phyloP scores from a whole-genome alignment of 345 rosid species.

The Salix dunnii region DNA sequence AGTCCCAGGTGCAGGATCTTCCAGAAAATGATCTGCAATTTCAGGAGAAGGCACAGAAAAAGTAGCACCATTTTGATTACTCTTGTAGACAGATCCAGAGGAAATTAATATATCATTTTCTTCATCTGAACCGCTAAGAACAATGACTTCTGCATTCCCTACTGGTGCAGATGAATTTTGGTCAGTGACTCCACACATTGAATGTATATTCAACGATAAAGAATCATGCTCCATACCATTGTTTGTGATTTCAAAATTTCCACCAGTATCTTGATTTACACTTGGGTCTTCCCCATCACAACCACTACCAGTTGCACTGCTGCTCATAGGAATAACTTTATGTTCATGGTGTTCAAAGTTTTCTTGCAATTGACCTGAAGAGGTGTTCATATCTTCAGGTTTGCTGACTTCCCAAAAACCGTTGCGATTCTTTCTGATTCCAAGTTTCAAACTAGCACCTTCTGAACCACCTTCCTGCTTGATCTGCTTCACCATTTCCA shows the following conservation, averaged over 20 bases:
- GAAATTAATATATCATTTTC: conserved; percentile 61
- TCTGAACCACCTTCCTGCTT: conserved; percentile 81
- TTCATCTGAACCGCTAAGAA: conserved; percentile 90
- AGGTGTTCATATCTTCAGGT: conserved; percentile 60
- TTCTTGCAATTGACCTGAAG: conserved; percentile 60
- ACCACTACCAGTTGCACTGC: conserved; percentile 89
- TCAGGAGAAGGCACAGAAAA: conserved; percentile 55
- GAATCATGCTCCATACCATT: conserved; percentile 80
- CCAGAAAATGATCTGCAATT: conserved; percentile 55
- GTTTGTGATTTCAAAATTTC: conserved; percentile 54
- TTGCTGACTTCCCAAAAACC: conserved; percentile 94
- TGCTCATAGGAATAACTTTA: conserved; percentile 76
- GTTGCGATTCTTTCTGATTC: conserved; percentile 73
- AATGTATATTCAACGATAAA: conserved; percentile 56
- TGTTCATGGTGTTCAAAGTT: conserved; percentile 43
- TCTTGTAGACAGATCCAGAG: conserved; percentile 47
- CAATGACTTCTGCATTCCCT: conserved; percentile 64
- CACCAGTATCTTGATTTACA: conserved; percentile 84
- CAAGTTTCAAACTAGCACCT: conserved; percentile 75
- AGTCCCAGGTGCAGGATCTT: conserved; percentile 50
- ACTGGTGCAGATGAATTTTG: conserved; percentile 44
- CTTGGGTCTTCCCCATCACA: conserved; percentile 91
- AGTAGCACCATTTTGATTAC: conserved; percentile 49
- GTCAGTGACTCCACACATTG: conserved; percentile 48
- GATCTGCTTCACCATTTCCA: conserved; percentile 47